These are phyloP conservation scores for Eragrostis curvula DNA, from an alignment of 176 grass and related monocot genomes.

Conservation along the genomic window DNA sequence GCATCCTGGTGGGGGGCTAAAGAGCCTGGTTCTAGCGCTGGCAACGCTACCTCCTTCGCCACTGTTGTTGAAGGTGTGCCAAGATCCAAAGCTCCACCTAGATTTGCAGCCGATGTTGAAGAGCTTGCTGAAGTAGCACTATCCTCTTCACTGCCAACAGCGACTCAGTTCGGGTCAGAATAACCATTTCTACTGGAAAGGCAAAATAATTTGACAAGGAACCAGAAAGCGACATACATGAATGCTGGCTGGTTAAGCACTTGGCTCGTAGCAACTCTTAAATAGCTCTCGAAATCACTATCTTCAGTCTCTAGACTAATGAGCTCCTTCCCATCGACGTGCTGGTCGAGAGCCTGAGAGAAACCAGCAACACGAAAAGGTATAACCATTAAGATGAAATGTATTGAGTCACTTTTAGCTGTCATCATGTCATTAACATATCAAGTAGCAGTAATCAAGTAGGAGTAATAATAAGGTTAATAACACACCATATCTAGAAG, in stretches of 20 bases:
- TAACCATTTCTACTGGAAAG: neutral
- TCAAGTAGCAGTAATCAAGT: neutral
- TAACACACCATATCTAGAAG: constrained; percentile 36
- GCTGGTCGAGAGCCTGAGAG: constrained; percentile 47
- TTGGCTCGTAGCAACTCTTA: constrained; percentile 43
- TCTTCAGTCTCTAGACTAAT: constrained; percentile 38
- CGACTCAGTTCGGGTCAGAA: constrained; percentile 4
- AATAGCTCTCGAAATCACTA: constrained; percentile 54
- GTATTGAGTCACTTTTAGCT: neutral
- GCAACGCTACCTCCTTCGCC: constrained; percentile 21
- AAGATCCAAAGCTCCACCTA: constrained; percentile 7
- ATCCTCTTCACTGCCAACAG: constrained; percentile 36
- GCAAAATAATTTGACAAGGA: neutral
- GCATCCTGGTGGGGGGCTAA: constrained; percentile 32
- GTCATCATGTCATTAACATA: neutral
- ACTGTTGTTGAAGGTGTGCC: neutral
- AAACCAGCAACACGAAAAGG: neutral
- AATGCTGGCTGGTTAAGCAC: constrained; percentile 48
- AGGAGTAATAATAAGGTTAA: too few relatives aligned
- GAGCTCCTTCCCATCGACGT: constrained; percentile 16
- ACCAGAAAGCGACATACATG: constrained; percentile 31
- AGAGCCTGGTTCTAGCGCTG: constrained; percentile 29
- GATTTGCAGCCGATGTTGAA: neutral
- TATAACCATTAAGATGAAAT: neutral
- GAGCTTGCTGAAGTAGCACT: neutral